Evolutionary conservation across 116 monocot genomes (phyloP).

Genomic region (Posidonia oceanica): DNA sequence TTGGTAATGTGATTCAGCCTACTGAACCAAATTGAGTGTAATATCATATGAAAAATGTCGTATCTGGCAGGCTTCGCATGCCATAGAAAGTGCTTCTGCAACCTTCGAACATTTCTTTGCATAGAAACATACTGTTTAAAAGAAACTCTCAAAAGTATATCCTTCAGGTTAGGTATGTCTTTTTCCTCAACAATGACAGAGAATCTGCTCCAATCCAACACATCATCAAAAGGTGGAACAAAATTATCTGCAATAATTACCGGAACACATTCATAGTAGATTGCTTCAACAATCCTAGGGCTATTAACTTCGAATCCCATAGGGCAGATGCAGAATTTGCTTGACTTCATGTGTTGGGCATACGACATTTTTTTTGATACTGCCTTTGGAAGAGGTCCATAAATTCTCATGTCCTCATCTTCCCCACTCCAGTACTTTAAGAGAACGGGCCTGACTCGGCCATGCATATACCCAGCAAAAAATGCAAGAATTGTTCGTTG

Average conservation of each 20-base stretch:
- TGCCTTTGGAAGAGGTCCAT: conserved; percentile 21
- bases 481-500: conserved; percentile 46
- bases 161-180: conserved; percentile 40
- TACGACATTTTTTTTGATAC: conserved; percentile 26
- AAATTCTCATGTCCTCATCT: conserved; percentile 35
- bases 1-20: conserved; percentile 20
- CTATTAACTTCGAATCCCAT: conserved; percentile 65
- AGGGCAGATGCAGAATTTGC: conserved; percentile 53
- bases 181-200: conserved; percentile 39
- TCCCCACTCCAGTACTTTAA: conserved; percentile 24
- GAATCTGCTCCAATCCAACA: conserved; percentile 45
- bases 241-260: conserved; percentile 63
- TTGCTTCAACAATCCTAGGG: conserved; percentile 48
- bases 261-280: conserved; percentile 45
- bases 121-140: conserved; percentile 21
- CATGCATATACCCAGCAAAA: conserved; percentile 51
- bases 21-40: conserved; percentile 50
- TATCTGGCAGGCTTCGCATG: conserved; percentile 30
- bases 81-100: conserved; percentile 57
- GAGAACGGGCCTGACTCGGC: conserved; percentile 32
- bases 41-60: conserved; percentile 51
- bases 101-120: conserved; percentile 24
- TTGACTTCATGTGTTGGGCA: conserved; percentile 35
- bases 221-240: conserved; percentile 45
- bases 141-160: conserved; percentile 23